These are phyloP conservation scores for Penicillium hesseltinei DNA, from an alignment of 2,329 filamentous ascomycete genomes.

Conservation along the genomic window DNA sequence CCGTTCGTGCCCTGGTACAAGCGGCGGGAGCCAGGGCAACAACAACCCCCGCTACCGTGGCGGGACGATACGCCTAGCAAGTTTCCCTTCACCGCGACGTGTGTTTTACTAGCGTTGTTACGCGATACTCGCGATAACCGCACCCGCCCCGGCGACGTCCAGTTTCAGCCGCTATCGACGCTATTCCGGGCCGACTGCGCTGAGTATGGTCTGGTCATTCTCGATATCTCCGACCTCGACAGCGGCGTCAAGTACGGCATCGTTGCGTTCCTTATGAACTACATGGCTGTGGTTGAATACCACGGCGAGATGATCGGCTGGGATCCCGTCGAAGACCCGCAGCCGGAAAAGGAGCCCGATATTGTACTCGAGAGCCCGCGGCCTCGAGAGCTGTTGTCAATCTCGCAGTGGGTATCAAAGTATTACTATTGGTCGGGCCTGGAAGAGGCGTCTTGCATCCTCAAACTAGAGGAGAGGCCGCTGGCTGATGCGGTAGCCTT, in stretches of 20 bases:
- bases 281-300: slow-evolving; percentile 12
- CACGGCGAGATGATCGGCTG: neutral
- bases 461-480: too few relatives aligned
- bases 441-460: too few relatives aligned
- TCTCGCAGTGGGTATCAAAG: slow-evolving; percentile 9
- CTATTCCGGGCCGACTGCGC: slow-evolving; percentile 14
- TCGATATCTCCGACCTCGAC: slow-evolving; percentile 19
- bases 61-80: too few relatives aligned
- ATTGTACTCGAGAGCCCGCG: slow-evolving; percentile 8
- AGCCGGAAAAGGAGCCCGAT: slow-evolving; percentile 13
- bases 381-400: slow-evolving; percentile 15
- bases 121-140: neutral
- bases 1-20: too few relatives aligned
- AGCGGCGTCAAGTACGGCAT: slow-evolving; percentile 16
- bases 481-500: slow-evolving; percentile 7
- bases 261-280: slow-evolving; percentile 8
- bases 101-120: too few relatives aligned
- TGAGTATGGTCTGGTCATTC: slow-evolving; percentile 17
- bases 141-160: slow-evolving; percentile 16
- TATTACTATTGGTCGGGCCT: too few relatives aligned
- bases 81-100: too few relatives aligned
- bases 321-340: slow-evolving; percentile 17
- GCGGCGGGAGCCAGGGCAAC: too few relatives aligned
- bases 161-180: slow-evolving; percentile 18
- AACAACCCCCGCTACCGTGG: too few relatives aligned